A percentile compares a stretch with the other conserved stretches of the same genome.
phyloP scores from a whole-genome alignment of 2,329 filamentous ascomycete genomes.

The Apiospora phragmitis region DNA sequence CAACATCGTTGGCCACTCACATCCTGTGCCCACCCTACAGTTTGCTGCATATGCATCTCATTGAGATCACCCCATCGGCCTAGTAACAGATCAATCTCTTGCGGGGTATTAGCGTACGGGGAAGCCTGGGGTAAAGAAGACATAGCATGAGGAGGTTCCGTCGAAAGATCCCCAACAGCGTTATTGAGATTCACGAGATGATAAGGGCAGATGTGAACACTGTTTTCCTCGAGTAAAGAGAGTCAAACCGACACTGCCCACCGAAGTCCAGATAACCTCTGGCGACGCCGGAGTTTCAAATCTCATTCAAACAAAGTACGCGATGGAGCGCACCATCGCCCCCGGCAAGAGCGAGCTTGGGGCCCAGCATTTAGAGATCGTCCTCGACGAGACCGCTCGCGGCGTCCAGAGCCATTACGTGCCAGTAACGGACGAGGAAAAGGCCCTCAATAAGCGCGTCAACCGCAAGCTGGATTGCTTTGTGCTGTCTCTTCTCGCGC shows the following conservation, averaged over 20 bases:
- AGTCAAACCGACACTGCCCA: not conserved
- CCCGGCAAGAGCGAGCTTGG: not conserved
- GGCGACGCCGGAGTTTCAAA: too few relatives aligned
- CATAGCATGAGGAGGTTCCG: not conserved
- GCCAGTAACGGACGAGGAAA: conserved; percentile 18
- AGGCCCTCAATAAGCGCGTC: conserved; percentile 17
- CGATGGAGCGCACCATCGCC: not conserved
- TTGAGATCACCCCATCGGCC: not conserved
- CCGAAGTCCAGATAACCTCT: not conserved
- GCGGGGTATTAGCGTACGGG: not conserved
- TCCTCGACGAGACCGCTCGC: conserved; percentile 6
- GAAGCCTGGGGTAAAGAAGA: not conserved
- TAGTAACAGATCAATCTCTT: not conserved
- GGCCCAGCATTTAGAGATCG: conserved; percentile 14
- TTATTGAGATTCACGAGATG: not conserved
- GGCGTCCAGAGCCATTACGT: conserved; percentile 14
- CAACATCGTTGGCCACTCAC: not conserved
- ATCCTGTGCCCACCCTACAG: not conserved
- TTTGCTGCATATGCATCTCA: not conserved
- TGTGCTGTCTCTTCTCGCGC: conserved; percentile 17
- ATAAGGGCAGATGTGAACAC: not conserved
- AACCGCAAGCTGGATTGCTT: conserved; percentile 20
- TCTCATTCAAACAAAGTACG: not conserved
- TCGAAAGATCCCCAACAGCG: not conserved
- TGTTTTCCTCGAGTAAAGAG: not conserved